Evolutionary conservation across 83 land plant species (phyloP).

Genomic region (Larix sibirica): DNA sequence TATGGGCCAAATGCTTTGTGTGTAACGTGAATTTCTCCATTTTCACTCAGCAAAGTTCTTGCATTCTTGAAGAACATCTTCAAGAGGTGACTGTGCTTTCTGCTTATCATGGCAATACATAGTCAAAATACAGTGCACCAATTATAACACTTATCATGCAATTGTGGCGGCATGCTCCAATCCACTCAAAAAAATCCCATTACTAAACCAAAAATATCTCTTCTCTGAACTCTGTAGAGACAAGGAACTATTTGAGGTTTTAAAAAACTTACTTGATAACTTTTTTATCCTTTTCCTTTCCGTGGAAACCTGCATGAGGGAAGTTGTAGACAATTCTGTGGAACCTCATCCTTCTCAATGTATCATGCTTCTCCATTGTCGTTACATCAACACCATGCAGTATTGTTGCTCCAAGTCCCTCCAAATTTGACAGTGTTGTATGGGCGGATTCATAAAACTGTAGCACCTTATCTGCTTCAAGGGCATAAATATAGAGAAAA

Average conservation of each 20-base stretch:
- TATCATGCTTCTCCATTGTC: conserved; percentile 5
- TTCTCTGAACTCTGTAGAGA: not conserved
- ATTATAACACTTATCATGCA: not conserved
- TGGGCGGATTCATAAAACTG: not conserved
- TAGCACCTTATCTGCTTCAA: not conserved
- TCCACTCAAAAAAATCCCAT: not conserved
- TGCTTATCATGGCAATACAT: not conserved
- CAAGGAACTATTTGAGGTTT: not conserved
- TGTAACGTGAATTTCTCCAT: conserved; percentile 39
- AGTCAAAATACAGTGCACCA: not conserved
- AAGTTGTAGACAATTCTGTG: conserved; percentile 36
- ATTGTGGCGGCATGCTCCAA: not conserved
- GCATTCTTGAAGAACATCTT: conserved; percentile 28
- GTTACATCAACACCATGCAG: conserved; percentile 30
- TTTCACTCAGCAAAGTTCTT: conserved; percentile 19
- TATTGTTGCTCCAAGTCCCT: conserved; percentile 16
- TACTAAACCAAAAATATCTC: not conserved
- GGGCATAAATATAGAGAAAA: not conserved
- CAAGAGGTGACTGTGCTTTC: conserved; percentile 23
- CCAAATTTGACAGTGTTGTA: conserved; percentile 3
- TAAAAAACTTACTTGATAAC: not conserved
- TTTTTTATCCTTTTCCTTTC: not conserved
- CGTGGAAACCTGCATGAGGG: conserved; percentile 34
- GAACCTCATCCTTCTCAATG: conserved; percentile 1
- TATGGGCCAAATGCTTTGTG: conserved; percentile 23